phyloP scores from a whole-genome alignment of 2,329 filamentous ascomycete species.

The Verticillium tricorpus region DNA sequence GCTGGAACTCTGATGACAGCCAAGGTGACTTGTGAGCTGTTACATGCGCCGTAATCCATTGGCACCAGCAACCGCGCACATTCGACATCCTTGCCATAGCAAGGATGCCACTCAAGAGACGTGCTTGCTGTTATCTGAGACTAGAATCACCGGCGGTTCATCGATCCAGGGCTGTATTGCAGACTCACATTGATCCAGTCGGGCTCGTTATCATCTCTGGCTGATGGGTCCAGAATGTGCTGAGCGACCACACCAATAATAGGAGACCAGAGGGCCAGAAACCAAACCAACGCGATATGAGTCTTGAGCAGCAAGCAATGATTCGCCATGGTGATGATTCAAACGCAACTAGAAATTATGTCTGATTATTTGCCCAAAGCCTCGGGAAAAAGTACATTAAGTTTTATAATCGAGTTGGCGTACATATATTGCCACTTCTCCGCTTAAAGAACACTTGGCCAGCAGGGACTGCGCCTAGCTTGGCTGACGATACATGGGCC shows the following conservation, averaged over 20 bases:
- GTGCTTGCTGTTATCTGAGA: neutral
- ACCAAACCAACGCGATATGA: neutral
- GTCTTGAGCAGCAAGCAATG: too few species aligned
- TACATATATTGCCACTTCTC: too few species aligned
- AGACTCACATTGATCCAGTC: neutral
- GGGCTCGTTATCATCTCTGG: neutral
- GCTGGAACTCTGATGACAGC: neutral
- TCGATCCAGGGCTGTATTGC: too few species aligned
- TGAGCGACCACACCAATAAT: neutral
- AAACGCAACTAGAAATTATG: too few species aligned
- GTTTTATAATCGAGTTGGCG: too few species aligned
- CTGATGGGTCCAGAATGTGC: neutral
- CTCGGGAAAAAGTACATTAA: too few species aligned
- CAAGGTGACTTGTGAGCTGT: neutral
- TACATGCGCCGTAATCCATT: neutral
- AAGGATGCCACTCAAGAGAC: neutral
- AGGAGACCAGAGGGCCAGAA: neutral
- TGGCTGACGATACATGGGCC: too few species aligned
- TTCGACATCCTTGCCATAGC: neutral
- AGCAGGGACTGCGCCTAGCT: too few species aligned
- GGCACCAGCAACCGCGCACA: constrained; percentile 1
- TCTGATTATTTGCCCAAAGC: too few species aligned
- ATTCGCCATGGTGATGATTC: too few species aligned
- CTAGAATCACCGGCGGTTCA: too few species aligned
- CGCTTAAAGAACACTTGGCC: too few species aligned